phyloP scores from a whole-genome alignment of 1,284 basidiomycete genomes.

The Leccinum brunneo-olivaceum region DNA sequence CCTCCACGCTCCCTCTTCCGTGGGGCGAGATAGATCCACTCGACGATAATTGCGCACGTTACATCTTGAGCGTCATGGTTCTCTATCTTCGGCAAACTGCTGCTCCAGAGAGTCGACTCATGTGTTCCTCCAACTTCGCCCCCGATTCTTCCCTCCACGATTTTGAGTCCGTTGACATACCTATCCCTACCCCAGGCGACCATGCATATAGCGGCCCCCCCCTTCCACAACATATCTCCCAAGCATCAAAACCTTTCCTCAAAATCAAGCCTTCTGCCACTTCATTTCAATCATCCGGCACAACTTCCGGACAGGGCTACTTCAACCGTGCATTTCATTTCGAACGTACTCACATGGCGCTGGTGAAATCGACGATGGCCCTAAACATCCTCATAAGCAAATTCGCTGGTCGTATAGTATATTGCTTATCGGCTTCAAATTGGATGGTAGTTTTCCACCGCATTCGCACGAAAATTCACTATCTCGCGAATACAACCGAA shows the following conservation, averaged over 20 bases:
- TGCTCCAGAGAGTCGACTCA: conserved; percentile 49
- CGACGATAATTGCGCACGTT: conserved; percentile 83
- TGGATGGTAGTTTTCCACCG: conserved; percentile 78
- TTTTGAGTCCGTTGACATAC: conserved; percentile 52
- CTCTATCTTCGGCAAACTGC: conserved; percentile 74
- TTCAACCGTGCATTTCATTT: conserved; percentile 41
- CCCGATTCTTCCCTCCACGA: conserved; percentile 67
- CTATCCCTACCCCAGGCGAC: conserved; percentile 27
- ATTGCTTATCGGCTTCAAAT: conserved; percentile 85
- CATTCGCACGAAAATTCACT: conserved; percentile 67
- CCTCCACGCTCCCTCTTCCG: conserved; percentile 32
- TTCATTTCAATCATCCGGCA: conserved; percentile 29
- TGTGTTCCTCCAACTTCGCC: conserved; percentile 56
- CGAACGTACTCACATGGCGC: conserved; percentile 62
- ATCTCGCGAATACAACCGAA: conserved; percentile 48
- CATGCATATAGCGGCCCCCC: conserved; percentile 19
- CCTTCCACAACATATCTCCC: conserved; percentile 28
- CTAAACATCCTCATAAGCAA: conserved; percentile 60
- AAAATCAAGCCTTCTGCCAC: conserved; percentile 29
- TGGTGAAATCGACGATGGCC: conserved; percentile 49
- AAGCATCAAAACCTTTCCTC: conserved; percentile 25
- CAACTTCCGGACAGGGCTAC: conserved; percentile 20
- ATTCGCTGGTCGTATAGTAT: conserved; percentile 75
- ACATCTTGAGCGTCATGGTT: conserved; percentile 78
- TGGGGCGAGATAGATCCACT: conserved; percentile 72